Conservation (phyloP, 2,329 filamentous ascomycete genomes). For the Pezicula rhizophila region DNA sequence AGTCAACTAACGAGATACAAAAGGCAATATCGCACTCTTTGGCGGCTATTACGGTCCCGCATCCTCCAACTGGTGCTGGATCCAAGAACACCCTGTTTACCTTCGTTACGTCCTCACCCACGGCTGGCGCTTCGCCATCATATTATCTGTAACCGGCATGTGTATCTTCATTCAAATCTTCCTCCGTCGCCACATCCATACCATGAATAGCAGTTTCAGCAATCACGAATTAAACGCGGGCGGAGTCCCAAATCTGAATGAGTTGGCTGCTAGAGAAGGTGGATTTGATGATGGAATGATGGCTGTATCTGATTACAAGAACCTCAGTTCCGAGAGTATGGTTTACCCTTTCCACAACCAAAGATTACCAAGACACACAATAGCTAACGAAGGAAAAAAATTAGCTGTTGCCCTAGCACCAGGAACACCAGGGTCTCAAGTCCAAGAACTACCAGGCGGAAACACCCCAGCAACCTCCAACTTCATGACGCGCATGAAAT, state of each 20-base stretch:
- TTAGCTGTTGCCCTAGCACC: too few relatives aligned
- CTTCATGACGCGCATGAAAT: too few relatives aligned
- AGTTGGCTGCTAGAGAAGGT: background rate
- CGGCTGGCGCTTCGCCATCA: constrained; percentile 31
- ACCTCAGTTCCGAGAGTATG: background rate
- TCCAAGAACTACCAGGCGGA: too few relatives aligned
- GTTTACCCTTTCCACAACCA: too few relatives aligned
- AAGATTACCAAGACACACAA: too few relatives aligned
- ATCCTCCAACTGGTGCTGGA: constrained; percentile 37
- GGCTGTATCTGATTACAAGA: background rate
- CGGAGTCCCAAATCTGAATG: background rate
- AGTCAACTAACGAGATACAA: background rate
- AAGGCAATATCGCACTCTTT: background rate
- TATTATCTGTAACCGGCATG: constrained; percentile 20
- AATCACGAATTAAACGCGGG: background rate
- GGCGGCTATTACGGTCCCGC: constrained; percentile 21
- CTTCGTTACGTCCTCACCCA: constrained; percentile 33
- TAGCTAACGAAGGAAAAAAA: too few relatives aligned
- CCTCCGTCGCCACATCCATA: constrained; percentile 13
- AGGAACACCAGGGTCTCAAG: too few relatives aligned
- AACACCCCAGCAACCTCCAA: too few relatives aligned
- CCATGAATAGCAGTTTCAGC: background rate
- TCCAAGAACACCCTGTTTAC: constrained; percentile 23
- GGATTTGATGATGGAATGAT: background rate
- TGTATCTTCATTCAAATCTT: constrained; percentile 31